Evolutionary conservation across 2,329 filamentous ascomycete genomes (phyloP), one percentile per base, ranked within the genome.

Genomic region (Pseudogymnoascus sp.): DNA sequence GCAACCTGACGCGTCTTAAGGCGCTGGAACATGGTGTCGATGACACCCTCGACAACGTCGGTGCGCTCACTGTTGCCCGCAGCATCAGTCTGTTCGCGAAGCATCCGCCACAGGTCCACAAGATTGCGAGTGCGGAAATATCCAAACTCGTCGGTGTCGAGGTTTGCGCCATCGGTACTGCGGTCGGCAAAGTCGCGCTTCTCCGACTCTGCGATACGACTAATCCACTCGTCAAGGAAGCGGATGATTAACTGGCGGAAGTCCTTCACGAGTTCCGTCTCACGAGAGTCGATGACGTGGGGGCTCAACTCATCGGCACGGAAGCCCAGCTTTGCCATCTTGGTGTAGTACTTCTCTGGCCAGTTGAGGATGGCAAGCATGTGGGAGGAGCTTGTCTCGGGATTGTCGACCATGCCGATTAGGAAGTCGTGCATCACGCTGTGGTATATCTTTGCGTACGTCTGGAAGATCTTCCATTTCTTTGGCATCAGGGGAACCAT

Each of bases 161-260:
- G 80, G 71, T 92, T 90, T 66, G 81, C 81, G 58, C 81, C 83
- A 69, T 92, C 89, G 63, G 87, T 81, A 67, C 85, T 86, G 65
- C 92, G 86, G 62, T 91, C 86, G 57, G 85, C 79, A 74, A 99
- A 95, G 67, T 90, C 88, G 68, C 86, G 88, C 70, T 83, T 84
- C 75, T 99, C 95, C 47, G 90, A 87, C 7, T 80, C 81, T 69
- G 90, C 91, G 74, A 99, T 97, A 62, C 92, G 86, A 65, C 95
- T 90, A 81, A 97, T 96, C 92, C 94, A 99, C 77, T 97, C 90
- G 73, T 97, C 93, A 63, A 99, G 86, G 64, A 92, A 92, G 71
- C 89, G 90, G 75, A 97, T 94, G 73, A 99, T 97, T 71, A 97
- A 87, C 72, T 91, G 88, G 63, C 93, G 86, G 81, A 97, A 99